A percentile compares a stretch with the other conserved stretches of the same genome.
Evolutionary conservation across 345 rosid species (phyloP).

Genomic region (Mangifera indica): DNA sequence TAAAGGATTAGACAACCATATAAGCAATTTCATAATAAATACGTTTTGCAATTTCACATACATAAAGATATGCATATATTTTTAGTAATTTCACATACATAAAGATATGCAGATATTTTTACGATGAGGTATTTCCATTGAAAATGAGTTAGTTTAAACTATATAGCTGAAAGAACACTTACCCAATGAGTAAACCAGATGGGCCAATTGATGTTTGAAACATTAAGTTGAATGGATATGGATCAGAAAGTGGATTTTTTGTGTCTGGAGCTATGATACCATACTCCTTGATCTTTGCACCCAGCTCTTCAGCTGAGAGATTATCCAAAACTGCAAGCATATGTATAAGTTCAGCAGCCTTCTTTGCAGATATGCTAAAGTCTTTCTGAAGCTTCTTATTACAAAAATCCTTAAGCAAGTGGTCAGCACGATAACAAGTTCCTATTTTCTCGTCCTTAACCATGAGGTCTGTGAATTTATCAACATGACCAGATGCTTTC

Average conservation of each 20-base stretch:
- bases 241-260: conserved; percentile 79
- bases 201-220: conserved; percentile 98
- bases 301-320: conserved; percentile 66
- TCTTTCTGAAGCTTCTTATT: conserved; percentile 87
- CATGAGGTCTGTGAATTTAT: conserved; percentile 98
- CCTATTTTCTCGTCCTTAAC: conserved; percentile 91
- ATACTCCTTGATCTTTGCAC: conserved; percentile 78
- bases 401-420: conserved; percentile 84
- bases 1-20: no score
- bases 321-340: conserved; percentile 84
- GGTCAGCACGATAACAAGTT: conserved; percentile 84
- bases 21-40: no score
- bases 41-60: no score
- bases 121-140: no score
- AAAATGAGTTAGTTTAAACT: not conserved
- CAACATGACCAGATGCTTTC: conserved; percentile 97
- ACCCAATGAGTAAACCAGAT: conserved; percentile 81
- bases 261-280: conserved; percentile 86
- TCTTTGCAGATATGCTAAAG: conserved; percentile 54
- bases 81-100: not conserved
- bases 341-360: conserved; percentile 80
- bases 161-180: conserved; percentile 20
- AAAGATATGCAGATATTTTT: not conserved
- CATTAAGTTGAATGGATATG: conserved; percentile 92
- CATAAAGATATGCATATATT: no score